Conservation (phyloP, 2,329 filamentous ascomycete genomes). For the Neospermospora avenae region DNA sequence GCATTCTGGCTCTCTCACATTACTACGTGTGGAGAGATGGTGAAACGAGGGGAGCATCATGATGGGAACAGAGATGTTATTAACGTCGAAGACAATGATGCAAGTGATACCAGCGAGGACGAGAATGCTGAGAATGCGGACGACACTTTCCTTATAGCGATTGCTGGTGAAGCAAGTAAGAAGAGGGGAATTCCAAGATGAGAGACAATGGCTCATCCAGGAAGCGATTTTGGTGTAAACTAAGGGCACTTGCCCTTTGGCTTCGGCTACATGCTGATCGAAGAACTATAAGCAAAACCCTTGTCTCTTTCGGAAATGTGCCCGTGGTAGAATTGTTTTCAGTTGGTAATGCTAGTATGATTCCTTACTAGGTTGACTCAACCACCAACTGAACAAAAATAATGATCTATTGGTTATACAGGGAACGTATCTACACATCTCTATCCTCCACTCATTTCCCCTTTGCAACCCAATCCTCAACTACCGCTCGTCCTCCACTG, state of each 20-base stretch:
- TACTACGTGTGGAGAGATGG: no score
- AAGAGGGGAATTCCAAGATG: background rate
- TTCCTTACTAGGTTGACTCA: no score
- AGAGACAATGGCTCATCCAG: background rate
- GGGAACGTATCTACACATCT: slow-evolving; percentile 6
- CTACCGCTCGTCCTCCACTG: slow-evolving; percentile 65
- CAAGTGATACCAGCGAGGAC: background rate
- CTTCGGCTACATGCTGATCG: no score
- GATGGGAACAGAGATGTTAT: background rate
- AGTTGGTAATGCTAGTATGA: no score
- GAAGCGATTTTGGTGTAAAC: background rate
- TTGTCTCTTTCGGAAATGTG: no score
- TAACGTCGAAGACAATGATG: background rate
- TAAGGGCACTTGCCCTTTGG: no score
- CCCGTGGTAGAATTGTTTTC: no score
- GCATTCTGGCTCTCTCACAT: no score
- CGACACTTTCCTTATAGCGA: no score
- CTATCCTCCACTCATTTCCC: slow-evolving; percentile 43
- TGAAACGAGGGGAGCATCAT: background rate
- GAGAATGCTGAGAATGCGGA: background rate
- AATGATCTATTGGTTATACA: slow-evolving; percentile 27
- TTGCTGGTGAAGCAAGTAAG: background rate
- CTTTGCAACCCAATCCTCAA: slow-evolving; percentile 91
- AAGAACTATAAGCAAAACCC: no score
- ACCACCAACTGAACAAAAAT: background rate